These are phyloP conservation scores for Allium cepa DNA, from an alignment of 106 monocot species.

Conservation along the genomic window DNA sequence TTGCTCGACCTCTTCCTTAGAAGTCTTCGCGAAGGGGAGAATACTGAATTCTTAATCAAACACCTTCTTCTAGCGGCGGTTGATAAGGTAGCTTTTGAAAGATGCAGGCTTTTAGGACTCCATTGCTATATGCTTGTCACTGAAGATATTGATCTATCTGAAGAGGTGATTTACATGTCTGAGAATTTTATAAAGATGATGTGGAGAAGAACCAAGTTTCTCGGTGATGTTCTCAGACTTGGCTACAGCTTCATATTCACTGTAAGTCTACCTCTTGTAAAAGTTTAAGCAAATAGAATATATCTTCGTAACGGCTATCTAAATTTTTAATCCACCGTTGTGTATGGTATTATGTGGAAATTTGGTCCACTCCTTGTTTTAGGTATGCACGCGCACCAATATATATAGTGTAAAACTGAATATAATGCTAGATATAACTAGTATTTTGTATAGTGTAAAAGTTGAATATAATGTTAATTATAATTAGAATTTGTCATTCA, in stretches of 20 bases:
- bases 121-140: slow-evolving; percentile 38
- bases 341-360: too few species aligned
- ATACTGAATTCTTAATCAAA: slow-evolving; percentile 27
- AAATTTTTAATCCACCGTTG: too few species aligned
- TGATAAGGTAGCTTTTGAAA: slow-evolving; percentile 31
- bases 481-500: too few species aligned
- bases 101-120: slow-evolving; percentile 17
- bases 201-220: slow-evolving; percentile 58
- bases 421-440: too few species aligned
- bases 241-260: slow-evolving; percentile 78
- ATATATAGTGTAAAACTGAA: too few species aligned
- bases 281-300: too few species aligned
- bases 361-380: too few species aligned
- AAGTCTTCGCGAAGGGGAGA: slow-evolving; percentile 38
- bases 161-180: slow-evolving; percentile 52
- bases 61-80: slow-evolving; percentile 46
- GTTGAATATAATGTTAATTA: too few species aligned
- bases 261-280: slow-evolving; percentile 13
- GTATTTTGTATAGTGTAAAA: too few species aligned
- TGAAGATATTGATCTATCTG: slow-evolving; percentile 32
- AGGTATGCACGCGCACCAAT: too few species aligned
- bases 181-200: slow-evolving; percentile 43
- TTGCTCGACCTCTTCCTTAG: slow-evolving; percentile 55
- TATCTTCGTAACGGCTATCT: not conserved
- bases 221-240: slow-evolving; percentile 44